These are phyloP conservation scores for Globisporangium abappressorium DNA, from an alignment of 352 stramenopile genomes.

Conservation along the genomic window DNA sequence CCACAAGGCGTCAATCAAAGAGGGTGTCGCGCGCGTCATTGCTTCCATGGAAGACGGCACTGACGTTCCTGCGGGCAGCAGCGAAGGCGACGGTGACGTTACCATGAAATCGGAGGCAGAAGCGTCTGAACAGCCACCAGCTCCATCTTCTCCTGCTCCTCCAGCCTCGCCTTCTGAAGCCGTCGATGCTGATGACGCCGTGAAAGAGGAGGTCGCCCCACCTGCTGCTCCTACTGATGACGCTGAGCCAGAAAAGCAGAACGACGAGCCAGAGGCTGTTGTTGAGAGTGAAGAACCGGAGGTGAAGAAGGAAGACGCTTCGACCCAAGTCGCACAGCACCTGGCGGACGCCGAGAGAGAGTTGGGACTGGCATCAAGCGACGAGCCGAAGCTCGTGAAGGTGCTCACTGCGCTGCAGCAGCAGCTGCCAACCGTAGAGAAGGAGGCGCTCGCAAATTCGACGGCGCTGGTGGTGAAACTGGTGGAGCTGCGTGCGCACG, in stretches of 20 bases:
- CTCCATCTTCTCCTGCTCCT: neutral
- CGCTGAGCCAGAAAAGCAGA: neutral
- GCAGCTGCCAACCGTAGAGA: slow-evolving; percentile 29
- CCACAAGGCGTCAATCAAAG: slow-evolving; percentile 75
- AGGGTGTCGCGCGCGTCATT: slow-evolving; percentile 73
- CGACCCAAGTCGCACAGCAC: slow-evolving; percentile 14
- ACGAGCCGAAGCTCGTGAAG: slow-evolving; percentile 42
- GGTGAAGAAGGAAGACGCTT: slow-evolving; percentile 17
- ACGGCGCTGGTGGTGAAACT: slow-evolving; percentile 30
- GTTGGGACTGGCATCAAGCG: slow-evolving; percentile 25
- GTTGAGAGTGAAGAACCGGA: slow-evolving; percentile 13
- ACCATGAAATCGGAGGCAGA: slow-evolving; percentile 12
- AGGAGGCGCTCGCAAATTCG: slow-evolving; percentile 29
- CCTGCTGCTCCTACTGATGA: neutral
- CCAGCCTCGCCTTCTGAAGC: neutral
- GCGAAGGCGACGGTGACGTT: slow-evolving; percentile 12
- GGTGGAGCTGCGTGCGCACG: slow-evolving; percentile 34
- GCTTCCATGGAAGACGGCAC: slow-evolving; percentile 65
- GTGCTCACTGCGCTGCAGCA: slow-evolving; percentile 28
- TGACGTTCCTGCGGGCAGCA: neutral
- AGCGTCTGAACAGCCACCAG: neutral
- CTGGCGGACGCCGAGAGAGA: slow-evolving; percentile 38
- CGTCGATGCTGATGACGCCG: neutral
- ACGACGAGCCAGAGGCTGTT: slow-evolving; percentile 5
- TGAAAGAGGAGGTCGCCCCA: slow-evolving; percentile 2